A percentile compares a stretch with the other conserved stretches of the same genome.
Conservation (phyloP, 192 early-diverging fungal species). For the Backusella parvicylindrica region DNA sequence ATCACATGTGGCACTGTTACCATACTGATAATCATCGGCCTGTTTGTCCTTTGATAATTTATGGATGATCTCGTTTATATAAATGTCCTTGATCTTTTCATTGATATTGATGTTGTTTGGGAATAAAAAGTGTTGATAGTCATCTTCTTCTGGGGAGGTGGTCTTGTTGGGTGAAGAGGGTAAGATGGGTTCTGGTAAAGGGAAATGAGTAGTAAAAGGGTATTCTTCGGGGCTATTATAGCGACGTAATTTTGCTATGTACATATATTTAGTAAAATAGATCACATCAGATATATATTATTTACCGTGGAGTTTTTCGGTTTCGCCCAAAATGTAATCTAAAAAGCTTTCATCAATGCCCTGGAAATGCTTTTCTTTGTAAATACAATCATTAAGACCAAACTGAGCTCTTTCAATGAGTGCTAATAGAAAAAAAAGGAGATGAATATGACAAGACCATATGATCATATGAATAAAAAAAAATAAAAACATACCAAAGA, state of each 20-base stretch:
- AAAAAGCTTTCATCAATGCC: constrained; percentile 70
- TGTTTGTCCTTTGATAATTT: constrained; percentile 50
- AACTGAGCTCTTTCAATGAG: constrained; percentile 95
- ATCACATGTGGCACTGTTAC: constrained; percentile 87
- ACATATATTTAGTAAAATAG: background rate
- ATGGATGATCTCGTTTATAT: constrained; percentile 77
- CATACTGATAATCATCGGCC: constrained; percentile 90
- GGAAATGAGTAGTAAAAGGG: constrained; percentile 66
- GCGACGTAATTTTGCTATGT: constrained; percentile 59
- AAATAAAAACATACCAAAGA: constrained; percentile 59
- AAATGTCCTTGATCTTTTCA: constrained; percentile 75
- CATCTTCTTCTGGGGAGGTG: constrained; percentile 20
- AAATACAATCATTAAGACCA: constrained; percentile 77
- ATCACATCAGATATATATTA: background rate
- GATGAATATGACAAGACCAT: background rate
- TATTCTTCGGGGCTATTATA: constrained; percentile 92
- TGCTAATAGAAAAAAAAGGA: constrained; percentile 56
- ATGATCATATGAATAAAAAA: background rate
- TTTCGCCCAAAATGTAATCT: constrained; percentile 86
- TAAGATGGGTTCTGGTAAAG: constrained; percentile 83
- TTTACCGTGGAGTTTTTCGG: constrained; percentile 87
- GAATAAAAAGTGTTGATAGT: constrained; percentile 72
- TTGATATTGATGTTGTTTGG: constrained; percentile 89
- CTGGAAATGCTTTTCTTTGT: constrained; percentile 57
- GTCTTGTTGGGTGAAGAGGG: constrained; percentile 43